Evolutionary conservation across 2,329 filamentous ascomycete species (phyloP).

Genomic region (Daldinia sp.): DNA sequence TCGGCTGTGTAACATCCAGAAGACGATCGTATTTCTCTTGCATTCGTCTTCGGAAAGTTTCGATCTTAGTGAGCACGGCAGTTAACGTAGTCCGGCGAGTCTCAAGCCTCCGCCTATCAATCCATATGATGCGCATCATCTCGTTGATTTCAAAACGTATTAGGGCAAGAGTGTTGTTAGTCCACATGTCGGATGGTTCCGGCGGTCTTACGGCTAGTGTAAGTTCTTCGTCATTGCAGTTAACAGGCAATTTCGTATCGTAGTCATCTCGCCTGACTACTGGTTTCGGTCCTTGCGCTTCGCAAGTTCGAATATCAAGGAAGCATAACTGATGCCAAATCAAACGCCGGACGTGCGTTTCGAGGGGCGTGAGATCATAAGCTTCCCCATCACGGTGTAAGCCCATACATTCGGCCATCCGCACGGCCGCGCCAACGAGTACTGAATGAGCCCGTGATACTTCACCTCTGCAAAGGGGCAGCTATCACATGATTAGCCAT

Average conservation of each 20-base stretch:
- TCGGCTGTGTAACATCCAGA: slow-evolving; percentile 65
- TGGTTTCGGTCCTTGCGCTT: slow-evolving; percentile 75
- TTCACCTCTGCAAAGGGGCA: slow-evolving; percentile 75
- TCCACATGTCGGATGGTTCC: slow-evolving; percentile 65
- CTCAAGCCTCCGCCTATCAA: slow-evolving; percentile 72
- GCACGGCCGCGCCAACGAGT: slow-evolving; percentile 74
- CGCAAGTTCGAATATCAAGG: slow-evolving; percentile 77
- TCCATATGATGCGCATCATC: slow-evolving; percentile 74
- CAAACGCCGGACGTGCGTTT: slow-evolving; percentile 74
- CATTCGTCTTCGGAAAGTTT: slow-evolving; percentile 71
- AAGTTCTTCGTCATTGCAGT: slow-evolving; percentile 74
- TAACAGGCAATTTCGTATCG: slow-evolving; percentile 75
- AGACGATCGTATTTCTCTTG: slow-evolving; percentile 71
- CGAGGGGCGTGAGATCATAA: slow-evolving; percentile 71
- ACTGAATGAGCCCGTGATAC: slow-evolving; percentile 78
- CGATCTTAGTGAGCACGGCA: slow-evolving; percentile 71
- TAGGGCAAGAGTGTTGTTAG: slow-evolving; percentile 71
- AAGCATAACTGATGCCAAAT: slow-evolving; percentile 83
- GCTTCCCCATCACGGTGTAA: slow-evolving; percentile 74
- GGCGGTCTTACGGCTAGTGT: slow-evolving; percentile 51
- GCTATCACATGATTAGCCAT: slow-evolving; percentile 52
- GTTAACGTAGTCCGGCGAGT: slow-evolving; percentile 68
- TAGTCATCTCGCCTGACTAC: slow-evolving; percentile 78
- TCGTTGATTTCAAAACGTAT: slow-evolving; percentile 78
- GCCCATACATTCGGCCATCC: slow-evolving; percentile 80